Evolutionary conservation across 495 filamentous ascomycete species (phyloP).

Genomic region (Neurospora cerealis): DNA sequence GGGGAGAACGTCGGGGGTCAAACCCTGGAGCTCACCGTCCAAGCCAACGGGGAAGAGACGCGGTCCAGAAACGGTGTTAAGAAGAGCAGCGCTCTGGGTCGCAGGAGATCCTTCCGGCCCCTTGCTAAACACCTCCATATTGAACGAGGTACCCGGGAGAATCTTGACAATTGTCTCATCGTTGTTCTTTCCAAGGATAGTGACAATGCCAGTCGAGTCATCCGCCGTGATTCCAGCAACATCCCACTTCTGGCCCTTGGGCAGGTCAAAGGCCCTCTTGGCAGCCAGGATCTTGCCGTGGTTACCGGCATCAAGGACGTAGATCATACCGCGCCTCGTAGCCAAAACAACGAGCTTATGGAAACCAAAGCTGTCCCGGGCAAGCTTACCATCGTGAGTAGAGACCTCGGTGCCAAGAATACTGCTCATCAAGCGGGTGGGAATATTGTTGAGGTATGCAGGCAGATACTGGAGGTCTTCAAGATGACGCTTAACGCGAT

Average conservation of each 20-base stretch:
- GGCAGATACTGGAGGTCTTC: conserved; percentile 74
- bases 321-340: conserved; percentile 68
- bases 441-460: conserved; percentile 55
- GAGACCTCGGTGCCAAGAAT: conserved; percentile 47
- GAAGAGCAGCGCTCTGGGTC: conserved; percentile 36
- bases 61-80: conserved; percentile 40
- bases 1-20: conserved; percentile 29
- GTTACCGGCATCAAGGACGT: conserved; percentile 66
- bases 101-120: conserved; percentile 20
- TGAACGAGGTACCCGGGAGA: background rate
- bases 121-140: conserved; percentile 22
- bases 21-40: conserved; percentile 31
- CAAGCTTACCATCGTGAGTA: conserved; percentile 39
- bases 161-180: conserved; percentile 34
- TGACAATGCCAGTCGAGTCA: conserved; percentile 42
- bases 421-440: conserved; percentile 55
- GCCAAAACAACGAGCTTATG: conserved; percentile 73
- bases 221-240: conserved; percentile 57
- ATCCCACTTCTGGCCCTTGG: conserved; percentile 47
- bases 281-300: conserved; percentile 70
- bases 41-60: conserved; percentile 39
- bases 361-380: conserved; percentile 76
- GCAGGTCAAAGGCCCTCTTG: conserved; percentile 46
- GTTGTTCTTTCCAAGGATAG: conserved; percentile 47
- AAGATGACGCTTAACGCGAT: conserved; percentile 74